Percentiles rank a stretch among this genome's conserved stretches.
Evolutionary conservation across 768 basidiomycete species (phyloP).

Genomic region (Suillus weaverae): DNA sequence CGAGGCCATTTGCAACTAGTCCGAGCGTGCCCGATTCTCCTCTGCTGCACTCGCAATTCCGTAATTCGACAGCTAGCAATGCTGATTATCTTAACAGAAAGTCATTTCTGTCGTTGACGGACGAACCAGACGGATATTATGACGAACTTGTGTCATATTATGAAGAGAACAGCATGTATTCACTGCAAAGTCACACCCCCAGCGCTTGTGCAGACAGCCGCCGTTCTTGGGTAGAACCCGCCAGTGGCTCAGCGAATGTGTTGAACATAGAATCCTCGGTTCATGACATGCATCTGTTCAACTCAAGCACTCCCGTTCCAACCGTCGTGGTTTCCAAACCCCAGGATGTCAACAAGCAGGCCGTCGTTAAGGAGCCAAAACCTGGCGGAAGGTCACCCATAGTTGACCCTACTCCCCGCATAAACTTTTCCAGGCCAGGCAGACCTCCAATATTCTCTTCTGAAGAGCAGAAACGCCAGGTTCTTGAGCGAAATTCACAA

Average conservation of each 20-base stretch:
- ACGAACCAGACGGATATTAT: conserved; percentile 33
- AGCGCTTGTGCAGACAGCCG: not conserved
- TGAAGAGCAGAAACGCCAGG: conserved; percentile 41
- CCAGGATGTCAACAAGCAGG: conserved; percentile 19
- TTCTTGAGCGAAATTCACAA: conserved; percentile 60
- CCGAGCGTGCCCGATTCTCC: conserved; percentile 41
- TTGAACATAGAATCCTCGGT: not conserved
- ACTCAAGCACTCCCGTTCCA: conserved; percentile 35
- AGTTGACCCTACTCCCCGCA: conserved; percentile 38
- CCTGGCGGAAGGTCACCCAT: conserved; percentile 42
- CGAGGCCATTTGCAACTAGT: conserved; percentile 11
- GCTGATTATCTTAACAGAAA: conserved; percentile 19
- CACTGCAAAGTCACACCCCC: not conserved
- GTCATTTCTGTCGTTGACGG: conserved; percentile 29
- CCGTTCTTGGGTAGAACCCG: not conserved
- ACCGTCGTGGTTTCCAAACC: conserved; percentile 57
- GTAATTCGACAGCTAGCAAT: conserved; percentile 38
- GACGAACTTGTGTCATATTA: conserved; percentile 47
- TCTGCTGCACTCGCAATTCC: conserved; percentile 49
- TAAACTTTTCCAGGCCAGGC: conserved; percentile 68
- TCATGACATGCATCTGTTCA: not conserved
- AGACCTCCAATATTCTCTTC: conserved; percentile 43
- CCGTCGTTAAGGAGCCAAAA: conserved; percentile 10
- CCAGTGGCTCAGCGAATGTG: not conserved
- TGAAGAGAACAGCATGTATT: conserved; percentile 10